Evolutionary conservation across 257 asterid species (phyloP).

Genomic region (Gentiana straminea): DNA sequence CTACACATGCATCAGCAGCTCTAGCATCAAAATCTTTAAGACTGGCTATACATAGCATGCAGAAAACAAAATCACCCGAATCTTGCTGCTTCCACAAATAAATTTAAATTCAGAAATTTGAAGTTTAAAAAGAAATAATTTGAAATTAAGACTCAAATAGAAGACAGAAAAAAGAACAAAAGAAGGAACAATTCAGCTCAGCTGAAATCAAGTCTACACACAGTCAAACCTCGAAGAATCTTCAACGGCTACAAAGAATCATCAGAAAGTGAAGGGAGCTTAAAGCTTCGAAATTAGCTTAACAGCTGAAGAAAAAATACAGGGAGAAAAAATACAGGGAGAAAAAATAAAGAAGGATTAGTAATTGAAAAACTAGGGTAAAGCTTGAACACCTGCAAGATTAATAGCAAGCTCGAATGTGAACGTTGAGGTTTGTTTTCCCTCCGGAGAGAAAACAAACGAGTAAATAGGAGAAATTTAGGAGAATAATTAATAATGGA

Average conservation of each 20-base stretch:
- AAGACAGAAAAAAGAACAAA: constrained; percentile 4
- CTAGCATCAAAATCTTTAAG: background rate
- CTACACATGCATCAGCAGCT: background rate
- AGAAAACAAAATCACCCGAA: no score
- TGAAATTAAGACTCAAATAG: background rate
- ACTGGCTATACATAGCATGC: background rate
- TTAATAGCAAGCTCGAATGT: background rate
- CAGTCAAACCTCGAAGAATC: constrained; percentile 22
- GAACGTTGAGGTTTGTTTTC: constrained; percentile 20
- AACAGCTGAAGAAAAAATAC: constrained; percentile 2
- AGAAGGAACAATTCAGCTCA: constrained; percentile 6
- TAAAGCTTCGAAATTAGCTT: background rate
- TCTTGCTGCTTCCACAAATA: background rate
- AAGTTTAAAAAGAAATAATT: constrained; percentile 28
- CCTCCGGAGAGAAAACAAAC: constrained; percentile 56
- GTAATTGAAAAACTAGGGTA: constrained; percentile 6
- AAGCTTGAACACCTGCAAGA: constrained; percentile 16
- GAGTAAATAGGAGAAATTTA: constrained; percentile 32
- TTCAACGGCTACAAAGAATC: constrained; percentile 13
- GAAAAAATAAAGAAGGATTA: constrained; percentile 1
- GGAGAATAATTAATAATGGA: constrained; percentile 15
- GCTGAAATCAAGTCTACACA: constrained; percentile 12
- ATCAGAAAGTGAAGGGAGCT: background rate
- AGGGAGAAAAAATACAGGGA: no score
- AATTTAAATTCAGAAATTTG: constrained; percentile 15